Percentiles rank a stretch among this genome's conserved stretches.
phyloP scores from a whole-genome alignment of 1,284 basidiomycete genomes.

The Cutaneotrichosporon cyanovorans region DNA sequence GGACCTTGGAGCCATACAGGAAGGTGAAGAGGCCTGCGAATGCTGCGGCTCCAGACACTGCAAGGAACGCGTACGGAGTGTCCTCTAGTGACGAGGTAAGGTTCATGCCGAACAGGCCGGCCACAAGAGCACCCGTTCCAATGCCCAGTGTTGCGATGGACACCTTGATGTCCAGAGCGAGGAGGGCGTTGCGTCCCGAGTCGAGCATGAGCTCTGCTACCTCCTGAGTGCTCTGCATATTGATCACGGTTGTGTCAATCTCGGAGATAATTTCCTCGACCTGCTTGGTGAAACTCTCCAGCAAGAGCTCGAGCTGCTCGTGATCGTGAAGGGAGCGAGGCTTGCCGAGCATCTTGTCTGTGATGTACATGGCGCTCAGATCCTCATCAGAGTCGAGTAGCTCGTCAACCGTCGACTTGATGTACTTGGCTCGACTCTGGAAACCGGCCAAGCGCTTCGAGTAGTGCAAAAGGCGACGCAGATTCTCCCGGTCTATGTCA shows the following conservation, averaged over 20 bases:
- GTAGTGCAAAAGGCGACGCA: slow-evolving; percentile 82
- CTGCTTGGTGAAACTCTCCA: slow-evolving; percentile 92
- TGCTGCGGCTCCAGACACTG: slow-evolving; percentile 35
- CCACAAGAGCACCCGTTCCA: slow-evolving; percentile 82
- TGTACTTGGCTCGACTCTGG: slow-evolving; percentile 79
- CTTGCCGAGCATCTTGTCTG: slow-evolving; percentile 60
- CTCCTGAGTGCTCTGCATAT: slow-evolving; percentile 93
- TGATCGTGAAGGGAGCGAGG: slow-evolving; percentile 65
- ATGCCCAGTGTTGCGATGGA: slow-evolving; percentile 93
- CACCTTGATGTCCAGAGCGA: slow-evolving; percentile 85
- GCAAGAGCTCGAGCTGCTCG: slow-evolving; percentile 82
- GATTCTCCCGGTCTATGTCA: slow-evolving; percentile 85
- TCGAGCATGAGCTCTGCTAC: slow-evolving; percentile 96
- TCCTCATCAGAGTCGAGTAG: slow-evolving; percentile 89
- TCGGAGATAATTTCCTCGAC: slow-evolving; percentile 93
- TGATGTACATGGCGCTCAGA: slow-evolving; percentile 83
- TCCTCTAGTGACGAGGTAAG: slow-evolving; percentile 50
- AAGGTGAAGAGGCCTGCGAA: slow-evolving; percentile 35
- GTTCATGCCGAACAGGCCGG: slow-evolving; percentile 94
- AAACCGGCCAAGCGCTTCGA: slow-evolving; percentile 77
- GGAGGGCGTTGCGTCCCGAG: slow-evolving; percentile 85
- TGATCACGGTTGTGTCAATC: slow-evolving; percentile 80
- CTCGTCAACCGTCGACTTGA: slow-evolving; percentile 83
- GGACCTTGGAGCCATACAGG: slow-evolving; percentile 32
- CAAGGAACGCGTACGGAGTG: slow-evolving; percentile 43